Evolutionary conservation across 108 stramenopile genomes (phyloP).

Genomic region (Asterionellopsis glacialis): DNA sequence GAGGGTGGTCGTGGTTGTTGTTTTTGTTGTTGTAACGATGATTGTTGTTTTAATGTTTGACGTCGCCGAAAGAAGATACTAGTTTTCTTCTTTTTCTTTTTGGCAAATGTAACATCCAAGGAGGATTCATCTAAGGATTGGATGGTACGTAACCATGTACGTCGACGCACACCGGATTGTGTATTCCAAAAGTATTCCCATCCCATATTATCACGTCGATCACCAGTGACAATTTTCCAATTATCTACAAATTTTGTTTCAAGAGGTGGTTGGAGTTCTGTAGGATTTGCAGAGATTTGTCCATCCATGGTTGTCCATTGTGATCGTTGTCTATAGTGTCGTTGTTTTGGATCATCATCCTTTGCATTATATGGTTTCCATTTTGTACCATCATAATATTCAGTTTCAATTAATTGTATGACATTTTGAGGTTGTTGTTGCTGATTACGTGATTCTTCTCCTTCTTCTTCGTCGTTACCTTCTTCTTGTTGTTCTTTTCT

Average conservation of each 20-base stretch:
- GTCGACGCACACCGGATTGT: slow-evolving; percentile 44
- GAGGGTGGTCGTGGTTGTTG: slow-evolving; percentile 3
- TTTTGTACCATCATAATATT: slow-evolving; percentile 31
- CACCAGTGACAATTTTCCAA: slow-evolving; percentile 76
- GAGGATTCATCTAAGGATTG: neutral
- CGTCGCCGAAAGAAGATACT: slow-evolving; percentile 4
- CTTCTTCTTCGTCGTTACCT: no score
- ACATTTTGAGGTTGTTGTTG: slow-evolving; percentile 1
- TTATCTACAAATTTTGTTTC: slow-evolving; percentile 47
- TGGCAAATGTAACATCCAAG: neutral
- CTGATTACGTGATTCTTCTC: no score
- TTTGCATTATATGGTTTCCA: slow-evolving; percentile 21
- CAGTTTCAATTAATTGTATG: slow-evolving; percentile 38
- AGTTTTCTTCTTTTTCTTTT: slow-evolving; percentile 1
- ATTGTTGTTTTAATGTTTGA: neutral
- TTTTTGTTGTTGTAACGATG: neutral
- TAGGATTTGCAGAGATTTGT: neutral
- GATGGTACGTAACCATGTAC: slow-evolving; percentile 64
- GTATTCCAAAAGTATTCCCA: slow-evolving; percentile 62
- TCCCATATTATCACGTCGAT: slow-evolving; percentile 51
- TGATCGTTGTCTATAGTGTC: no score
- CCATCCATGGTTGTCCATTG: no score
- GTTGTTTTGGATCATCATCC: no score
- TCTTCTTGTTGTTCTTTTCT: no score
- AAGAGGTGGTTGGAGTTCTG: slow-evolving; percentile 5